Evolutionary conservation across 1,284 basidiomycete species (phyloP).

Genomic region (Rhodotorula sp.): DNA sequence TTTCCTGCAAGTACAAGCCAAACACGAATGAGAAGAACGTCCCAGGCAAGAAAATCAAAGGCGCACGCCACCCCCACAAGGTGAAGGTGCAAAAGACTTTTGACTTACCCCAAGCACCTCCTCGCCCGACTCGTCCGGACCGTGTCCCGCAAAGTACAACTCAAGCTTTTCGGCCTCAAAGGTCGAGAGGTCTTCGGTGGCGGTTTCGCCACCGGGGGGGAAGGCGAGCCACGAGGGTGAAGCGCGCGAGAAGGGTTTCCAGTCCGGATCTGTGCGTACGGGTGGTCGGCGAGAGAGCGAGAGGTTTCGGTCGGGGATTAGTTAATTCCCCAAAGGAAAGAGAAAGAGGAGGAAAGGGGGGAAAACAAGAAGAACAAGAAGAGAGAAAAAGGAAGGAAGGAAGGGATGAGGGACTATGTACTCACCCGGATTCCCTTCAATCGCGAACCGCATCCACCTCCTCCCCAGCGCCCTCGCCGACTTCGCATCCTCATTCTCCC

Average conservation of each 20-base stretch:
- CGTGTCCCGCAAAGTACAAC: constrained; percentile 8
- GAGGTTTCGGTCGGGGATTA: too few relatives aligned
- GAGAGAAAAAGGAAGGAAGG: neutral
- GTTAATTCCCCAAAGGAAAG: too few relatives aligned
- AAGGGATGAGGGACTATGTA: too few relatives aligned
- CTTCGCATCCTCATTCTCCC: neutral
- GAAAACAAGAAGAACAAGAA: too few relatives aligned
- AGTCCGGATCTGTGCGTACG: constrained; percentile 14
- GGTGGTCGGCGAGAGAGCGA: neutral
- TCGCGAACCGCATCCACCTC: constrained; percentile 27
- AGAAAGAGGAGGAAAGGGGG: too few relatives aligned
- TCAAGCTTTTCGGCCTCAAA: constrained; percentile 22
- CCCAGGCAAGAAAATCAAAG: neutral
- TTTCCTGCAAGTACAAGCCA: neutral
- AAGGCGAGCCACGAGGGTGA: constrained; percentile 24
- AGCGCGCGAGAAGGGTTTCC: constrained; percentile 18
- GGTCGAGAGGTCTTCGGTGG: constrained; percentile 12
- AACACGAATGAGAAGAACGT: neutral
- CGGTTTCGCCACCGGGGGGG: constrained; percentile 1
- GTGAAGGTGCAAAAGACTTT: too few relatives aligned
- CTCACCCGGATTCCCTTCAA: constrained; percentile 26
- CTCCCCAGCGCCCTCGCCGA: constrained; percentile 15
- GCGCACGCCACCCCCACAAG: neutral
- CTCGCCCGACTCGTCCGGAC: neutral
- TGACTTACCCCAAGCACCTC: constrained; percentile 15